Evolutionary conservation across 148 eudicot genomes (phyloP).

Genomic region (Silene latifolia): DNA sequence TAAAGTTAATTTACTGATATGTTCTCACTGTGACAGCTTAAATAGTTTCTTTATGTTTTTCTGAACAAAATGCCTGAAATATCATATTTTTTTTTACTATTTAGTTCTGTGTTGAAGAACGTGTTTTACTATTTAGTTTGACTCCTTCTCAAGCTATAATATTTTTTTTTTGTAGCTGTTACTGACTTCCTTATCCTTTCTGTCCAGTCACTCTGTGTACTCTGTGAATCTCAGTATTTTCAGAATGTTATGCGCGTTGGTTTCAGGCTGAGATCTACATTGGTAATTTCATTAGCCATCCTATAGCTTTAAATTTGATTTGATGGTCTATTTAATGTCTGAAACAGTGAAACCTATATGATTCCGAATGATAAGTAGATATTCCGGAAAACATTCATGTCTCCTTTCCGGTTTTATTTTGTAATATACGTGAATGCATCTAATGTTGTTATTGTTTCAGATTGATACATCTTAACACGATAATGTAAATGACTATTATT

Average conservation of each 20-base stretch:
- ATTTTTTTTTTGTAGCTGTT: not conserved
- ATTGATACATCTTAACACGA: no score
- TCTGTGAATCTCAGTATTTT: constrained; percentile 59
- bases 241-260: constrained; percentile 59
- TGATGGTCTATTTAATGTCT: not conserved
- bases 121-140: not conserved
- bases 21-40: not conserved
- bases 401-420: not conserved
- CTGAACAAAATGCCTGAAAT: not conserved
- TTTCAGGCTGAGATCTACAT: constrained; percentile 53
- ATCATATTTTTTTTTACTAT: not conserved
- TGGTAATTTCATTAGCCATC: constrained; percentile 28
- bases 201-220: constrained; percentile 50
- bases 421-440: no score
- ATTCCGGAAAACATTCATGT: not conserved
- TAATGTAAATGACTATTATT: no score
- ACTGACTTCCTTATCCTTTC: not conserved
- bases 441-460: no score
- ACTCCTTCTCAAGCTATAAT: not conserved
- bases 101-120: no score
- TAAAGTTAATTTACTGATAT: not conserved
- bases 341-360: not conserved
- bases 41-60: not conserved
- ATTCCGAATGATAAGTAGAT: not conserved
- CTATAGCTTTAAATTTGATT: not conserved